Percentiles rank a stretch among this genome's conserved stretches.
phyloP scores from a whole-genome alignment of 495 filamentous ascomycete genomes.

The Annulohypoxylon maeteangense region DNA sequence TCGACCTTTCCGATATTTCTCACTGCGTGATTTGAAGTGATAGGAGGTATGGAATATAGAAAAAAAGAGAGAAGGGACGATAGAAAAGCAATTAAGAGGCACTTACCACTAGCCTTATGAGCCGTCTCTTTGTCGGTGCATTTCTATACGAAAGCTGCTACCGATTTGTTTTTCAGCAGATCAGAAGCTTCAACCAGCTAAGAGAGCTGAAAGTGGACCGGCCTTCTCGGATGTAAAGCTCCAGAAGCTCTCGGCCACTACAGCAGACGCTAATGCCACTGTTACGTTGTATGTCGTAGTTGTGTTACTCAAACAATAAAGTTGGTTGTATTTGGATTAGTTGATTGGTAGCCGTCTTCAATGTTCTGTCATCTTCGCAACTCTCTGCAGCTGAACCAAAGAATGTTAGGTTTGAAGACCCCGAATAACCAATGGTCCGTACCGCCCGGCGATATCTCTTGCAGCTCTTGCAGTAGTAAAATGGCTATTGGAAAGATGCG shows the following conservation, averaged over 20 bases:
- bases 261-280: not conserved
- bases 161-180: not conserved
- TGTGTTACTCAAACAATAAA: not conserved
- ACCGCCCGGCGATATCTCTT: conserved; percentile 22
- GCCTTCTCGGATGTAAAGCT: conserved; percentile 10
- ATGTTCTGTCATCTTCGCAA: conserved; percentile 14
- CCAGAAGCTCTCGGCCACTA: conserved; percentile 11
- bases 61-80: not conserved
- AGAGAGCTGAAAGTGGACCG: not conserved
- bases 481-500: not conserved
- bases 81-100: not conserved
- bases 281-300: conserved; percentile 21
- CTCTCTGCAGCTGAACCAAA: conserved; percentile 25
- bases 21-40: not conserved
- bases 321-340: not conserved
- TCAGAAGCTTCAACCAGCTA: not conserved
- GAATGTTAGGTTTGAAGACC: conserved; percentile 11
- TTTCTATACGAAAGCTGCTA: conserved; percentile 6
- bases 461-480: conserved; percentile 12
- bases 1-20: conserved; percentile 4
- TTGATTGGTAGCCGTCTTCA: conserved; percentile 10
- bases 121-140: conserved; percentile 5
- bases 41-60: not conserved
- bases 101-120: not conserved
- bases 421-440: conserved; percentile 15